A percentile compares a stretch with the other conserved stretches of the same genome.
These are phyloP conservation scores for Fomitopsis schrenkii DNA, from an alignment of 1,284 basidiomycete species.

Conservation along the genomic window DNA sequence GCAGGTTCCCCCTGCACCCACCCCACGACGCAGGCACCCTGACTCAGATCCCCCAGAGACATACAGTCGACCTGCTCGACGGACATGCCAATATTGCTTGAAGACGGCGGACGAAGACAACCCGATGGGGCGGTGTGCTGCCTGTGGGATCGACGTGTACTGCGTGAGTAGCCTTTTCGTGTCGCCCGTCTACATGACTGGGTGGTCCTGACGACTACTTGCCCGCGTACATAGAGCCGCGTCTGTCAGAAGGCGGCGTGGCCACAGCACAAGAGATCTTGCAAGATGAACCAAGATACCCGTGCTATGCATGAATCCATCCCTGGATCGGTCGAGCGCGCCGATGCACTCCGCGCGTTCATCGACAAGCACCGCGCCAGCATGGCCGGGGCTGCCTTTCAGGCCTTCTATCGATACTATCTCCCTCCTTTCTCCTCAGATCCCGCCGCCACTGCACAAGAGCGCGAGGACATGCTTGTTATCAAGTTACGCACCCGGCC, in stretches of 20 bases:
- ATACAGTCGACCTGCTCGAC: not conserved
- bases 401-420: not conserved
- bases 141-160: not conserved
- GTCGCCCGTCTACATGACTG: no score
- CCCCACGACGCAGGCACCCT: not conserved
- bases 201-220: not conserved
- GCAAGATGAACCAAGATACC: not conserved
- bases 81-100: not conserved
- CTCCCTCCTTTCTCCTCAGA: not conserved
- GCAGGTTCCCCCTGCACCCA: not conserved
- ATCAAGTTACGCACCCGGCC: not conserved
- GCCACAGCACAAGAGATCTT: not conserved
- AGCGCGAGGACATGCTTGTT: not conserved
- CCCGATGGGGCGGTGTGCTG: not conserved
- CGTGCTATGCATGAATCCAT: not conserved
- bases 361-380: not conserved
- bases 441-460: not conserved
- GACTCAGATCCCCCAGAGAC: not conserved
- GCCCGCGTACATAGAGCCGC: not conserved
- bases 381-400: not conserved
- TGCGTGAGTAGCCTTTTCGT: not conserved
- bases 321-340: not conserved
- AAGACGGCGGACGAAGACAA: not conserved
- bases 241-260: not conserved
- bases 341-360: not conserved